These are phyloP conservation scores for Colletotrichum liriopes DNA, from an alignment of 2,329 filamentous ascomycete species.

Conservation along the genomic window DNA sequence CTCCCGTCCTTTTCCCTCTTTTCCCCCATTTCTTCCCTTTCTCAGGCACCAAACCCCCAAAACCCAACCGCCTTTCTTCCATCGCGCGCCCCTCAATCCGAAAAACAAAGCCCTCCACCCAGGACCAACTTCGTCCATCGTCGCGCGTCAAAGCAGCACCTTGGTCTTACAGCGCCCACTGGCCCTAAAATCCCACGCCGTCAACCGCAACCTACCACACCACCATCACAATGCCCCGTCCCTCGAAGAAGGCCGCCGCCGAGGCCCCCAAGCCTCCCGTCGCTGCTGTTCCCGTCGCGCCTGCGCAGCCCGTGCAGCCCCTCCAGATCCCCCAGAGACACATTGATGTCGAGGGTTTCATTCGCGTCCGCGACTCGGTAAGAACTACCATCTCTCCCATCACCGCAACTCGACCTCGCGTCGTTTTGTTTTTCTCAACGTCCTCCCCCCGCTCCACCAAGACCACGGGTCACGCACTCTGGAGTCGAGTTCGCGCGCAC, in stretches of 20 bases:
- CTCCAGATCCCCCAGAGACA: slow-evolving; percentile 49
- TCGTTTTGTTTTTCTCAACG: neutral
- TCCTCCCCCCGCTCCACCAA: neutral
- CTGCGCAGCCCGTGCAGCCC: slow-evolving; percentile 51
- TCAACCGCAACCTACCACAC: slow-evolving; percentile 44
- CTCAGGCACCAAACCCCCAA: slow-evolving; percentile 36
- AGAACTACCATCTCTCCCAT: slow-evolving; percentile 53
- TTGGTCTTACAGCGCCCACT: slow-evolving; percentile 34
- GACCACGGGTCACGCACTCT: neutral
- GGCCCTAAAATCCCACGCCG: slow-evolving; percentile 15
- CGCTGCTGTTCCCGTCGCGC: slow-evolving; percentile 52
- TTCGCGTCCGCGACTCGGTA: slow-evolving; percentile 87
- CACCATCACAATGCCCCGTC: slow-evolving; percentile 60
- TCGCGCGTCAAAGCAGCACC: slow-evolving; percentile 36
- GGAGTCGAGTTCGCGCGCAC: neutral
- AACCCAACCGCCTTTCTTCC: slow-evolving; percentile 43
- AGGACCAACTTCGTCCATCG: slow-evolving; percentile 43
- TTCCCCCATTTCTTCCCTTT: slow-evolving; percentile 41
- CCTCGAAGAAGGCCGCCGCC: slow-evolving; percentile 60
- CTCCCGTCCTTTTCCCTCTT: slow-evolving; percentile 47
- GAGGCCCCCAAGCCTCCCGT: slow-evolving; percentile 55
- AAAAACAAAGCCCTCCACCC: slow-evolving; percentile 44
- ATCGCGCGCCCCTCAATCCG: slow-evolving; percentile 45
- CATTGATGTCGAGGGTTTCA: slow-evolving; percentile 82
- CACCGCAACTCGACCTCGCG: neutral